Percentiles rank a stretch among this genome's conserved stretches.
Evolutionary conservation across 2,329 filamentous ascomycete genomes (phyloP).

Genomic region (Talaromyces marneffei): DNA sequence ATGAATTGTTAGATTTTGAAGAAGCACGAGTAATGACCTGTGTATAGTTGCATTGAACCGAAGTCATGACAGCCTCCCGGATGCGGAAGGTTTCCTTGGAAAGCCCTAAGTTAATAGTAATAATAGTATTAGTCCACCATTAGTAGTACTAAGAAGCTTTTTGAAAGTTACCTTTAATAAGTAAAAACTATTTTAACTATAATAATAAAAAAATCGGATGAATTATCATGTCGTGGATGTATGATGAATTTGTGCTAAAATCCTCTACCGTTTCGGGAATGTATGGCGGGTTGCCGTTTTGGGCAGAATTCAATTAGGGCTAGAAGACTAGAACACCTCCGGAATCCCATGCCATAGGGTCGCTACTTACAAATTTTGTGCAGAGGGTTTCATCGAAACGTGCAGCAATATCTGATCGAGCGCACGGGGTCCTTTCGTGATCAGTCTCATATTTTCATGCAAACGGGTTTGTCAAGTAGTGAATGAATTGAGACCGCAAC

Average conservation of each 20-base stretch:
- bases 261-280: background rate
- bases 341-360: constrained; percentile 24
- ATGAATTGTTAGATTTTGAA: background rate
- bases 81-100: constrained; percentile 3
- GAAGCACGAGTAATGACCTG: background rate
- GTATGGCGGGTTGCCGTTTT: background rate
- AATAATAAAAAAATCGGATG: background rate
- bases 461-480: background rate
- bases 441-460: background rate
- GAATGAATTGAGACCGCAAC: background rate
- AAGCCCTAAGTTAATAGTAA: background rate
- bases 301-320: background rate
- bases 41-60: background rate
- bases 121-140: background rate
- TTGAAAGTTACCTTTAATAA: too few relatives aligned
- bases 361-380: constrained; percentile 21
- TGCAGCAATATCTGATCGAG: constrained; percentile 1
- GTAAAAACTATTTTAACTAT: too few relatives aligned
- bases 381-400: constrained; percentile 11
- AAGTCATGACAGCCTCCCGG: constrained; percentile 10
- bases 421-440: background rate
- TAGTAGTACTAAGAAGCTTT: background rate
- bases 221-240: background rate
- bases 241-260: background rate
- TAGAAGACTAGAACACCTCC: constrained; percentile 12